phyloP scores from a whole-genome alignment of 163 green algal genomes.

The Chloromonas sp. region DNA sequence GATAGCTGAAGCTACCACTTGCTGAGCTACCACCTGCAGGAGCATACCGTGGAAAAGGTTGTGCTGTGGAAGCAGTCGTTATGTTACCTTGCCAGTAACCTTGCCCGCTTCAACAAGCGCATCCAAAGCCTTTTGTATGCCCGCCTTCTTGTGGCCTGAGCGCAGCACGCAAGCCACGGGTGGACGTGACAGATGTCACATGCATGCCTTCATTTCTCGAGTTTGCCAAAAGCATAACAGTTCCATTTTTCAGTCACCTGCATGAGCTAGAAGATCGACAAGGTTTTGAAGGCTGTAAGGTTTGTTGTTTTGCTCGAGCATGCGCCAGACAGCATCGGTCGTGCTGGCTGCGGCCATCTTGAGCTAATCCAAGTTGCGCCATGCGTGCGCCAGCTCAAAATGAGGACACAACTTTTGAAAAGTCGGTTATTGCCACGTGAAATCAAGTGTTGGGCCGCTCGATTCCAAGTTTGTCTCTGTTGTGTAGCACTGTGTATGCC shows the following conservation, averaged over 20 bases:
- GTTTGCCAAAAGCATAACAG: background rate
- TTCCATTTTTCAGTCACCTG: background rate
- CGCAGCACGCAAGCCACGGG: background rate
- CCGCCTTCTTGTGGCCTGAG: conserved; percentile 73
- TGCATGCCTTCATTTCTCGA: too few relatives aligned
- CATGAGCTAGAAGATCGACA: conserved; percentile 63
- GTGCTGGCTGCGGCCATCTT: background rate
- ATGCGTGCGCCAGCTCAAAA: too few relatives aligned
- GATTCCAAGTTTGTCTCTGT: too few relatives aligned
- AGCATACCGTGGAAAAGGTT: background rate
- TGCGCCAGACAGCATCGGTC: conserved; percentile 9
- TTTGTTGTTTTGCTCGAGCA: conserved; percentile 58
- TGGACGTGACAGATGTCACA: too few relatives aligned
- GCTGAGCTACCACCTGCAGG: background rate
- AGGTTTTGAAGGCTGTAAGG: conserved; percentile 66
- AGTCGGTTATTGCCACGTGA: too few relatives aligned
- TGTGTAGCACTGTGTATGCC: too few relatives aligned
- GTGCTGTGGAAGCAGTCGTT: background rate
- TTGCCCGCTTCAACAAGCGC: conserved; percentile 47
- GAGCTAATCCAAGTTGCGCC: too few relatives aligned
- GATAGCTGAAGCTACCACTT: background rate
- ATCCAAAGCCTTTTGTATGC: conserved; percentile 67
- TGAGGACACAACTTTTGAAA: too few relatives aligned
- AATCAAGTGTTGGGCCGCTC: too few relatives aligned
- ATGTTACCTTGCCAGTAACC: conserved; percentile 62